A percentile compares a stretch with the other conserved stretches of the same genome.
phyloP scores from a whole-genome alignment of 495 filamentous ascomycete genomes.

The Glutinoglossum americanum region DNA sequence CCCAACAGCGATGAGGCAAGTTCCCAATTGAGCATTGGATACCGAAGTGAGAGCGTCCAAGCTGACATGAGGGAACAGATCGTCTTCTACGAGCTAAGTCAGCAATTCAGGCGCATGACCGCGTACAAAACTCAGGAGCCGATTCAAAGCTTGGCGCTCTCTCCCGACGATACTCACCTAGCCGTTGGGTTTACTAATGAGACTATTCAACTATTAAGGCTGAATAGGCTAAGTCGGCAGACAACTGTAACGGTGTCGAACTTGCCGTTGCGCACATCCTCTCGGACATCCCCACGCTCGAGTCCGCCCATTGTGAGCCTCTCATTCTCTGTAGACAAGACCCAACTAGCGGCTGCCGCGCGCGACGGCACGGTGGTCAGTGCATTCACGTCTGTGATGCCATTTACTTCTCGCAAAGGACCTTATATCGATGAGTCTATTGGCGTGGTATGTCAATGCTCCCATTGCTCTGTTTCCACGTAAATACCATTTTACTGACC shows the following conservation, averaged over 20 bases:
- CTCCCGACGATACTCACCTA: neutral
- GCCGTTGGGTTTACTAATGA: neutral
- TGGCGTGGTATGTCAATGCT: neutral
- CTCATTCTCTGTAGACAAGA: neutral
- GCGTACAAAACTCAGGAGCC: neutral
- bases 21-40: neutral
- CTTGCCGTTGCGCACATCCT: neutral
- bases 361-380: neutral
- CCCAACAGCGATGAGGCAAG: neutral
- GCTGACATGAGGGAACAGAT: neutral
- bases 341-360: neutral
- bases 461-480: neutral
- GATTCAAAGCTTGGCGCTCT: neutral
- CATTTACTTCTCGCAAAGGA: neutral
- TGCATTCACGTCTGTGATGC: neutral
- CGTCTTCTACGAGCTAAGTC: neutral
- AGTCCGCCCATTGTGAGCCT: neutral
- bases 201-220: neutral
- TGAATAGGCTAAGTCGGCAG: neutral
- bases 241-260: neutral
- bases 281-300: too few relatives aligned
- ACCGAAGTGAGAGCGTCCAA: too few relatives aligned
- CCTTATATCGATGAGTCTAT: neutral
- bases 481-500: neutral
- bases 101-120: neutral